These are phyloP conservation scores for Saccharomycopsis capsularis DNA, from an alignment of 805 yeast species.

Conservation along the genomic window DNA sequence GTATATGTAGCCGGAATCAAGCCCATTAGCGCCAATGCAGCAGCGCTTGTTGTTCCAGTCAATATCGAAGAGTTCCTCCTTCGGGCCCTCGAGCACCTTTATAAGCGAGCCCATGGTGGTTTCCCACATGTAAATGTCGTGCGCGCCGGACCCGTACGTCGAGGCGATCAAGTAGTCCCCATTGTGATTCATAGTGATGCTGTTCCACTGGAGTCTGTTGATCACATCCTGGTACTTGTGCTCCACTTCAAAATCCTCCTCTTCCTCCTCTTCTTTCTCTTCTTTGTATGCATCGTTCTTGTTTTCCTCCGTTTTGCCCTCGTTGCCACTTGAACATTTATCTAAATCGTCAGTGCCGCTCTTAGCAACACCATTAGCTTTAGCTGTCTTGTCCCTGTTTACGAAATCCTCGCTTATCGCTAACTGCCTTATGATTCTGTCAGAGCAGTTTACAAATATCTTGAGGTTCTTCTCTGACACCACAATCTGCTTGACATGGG, in stretches of 20 bases:
- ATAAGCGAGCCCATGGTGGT: slow-evolving; percentile 81
- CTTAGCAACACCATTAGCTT: not conserved
- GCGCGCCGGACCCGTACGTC: slow-evolving; percentile 73
- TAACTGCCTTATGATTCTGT: slow-evolving; percentile 63
- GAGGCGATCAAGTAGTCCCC: slow-evolving; percentile 86
- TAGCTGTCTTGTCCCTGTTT: slow-evolving; percentile 21
- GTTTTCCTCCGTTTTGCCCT: slow-evolving; percentile 1
- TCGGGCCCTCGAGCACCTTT: slow-evolving; percentile 84
- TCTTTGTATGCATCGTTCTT: slow-evolving; percentile 14
- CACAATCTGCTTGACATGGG: slow-evolving; percentile 64
- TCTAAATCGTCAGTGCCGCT: not conserved
- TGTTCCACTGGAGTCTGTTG: slow-evolving; percentile 82
- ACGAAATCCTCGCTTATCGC: slow-evolving; percentile 37
- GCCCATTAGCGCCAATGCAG: slow-evolving; percentile 72
- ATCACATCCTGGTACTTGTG: slow-evolving; percentile 88
- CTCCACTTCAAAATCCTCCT: slow-evolving; percentile 54
- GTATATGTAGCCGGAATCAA: slow-evolving; percentile 77
- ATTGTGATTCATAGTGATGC: slow-evolving; percentile 63
- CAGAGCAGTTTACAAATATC: slow-evolving; percentile 70
- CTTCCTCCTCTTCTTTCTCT: slow-evolving; percentile 10
- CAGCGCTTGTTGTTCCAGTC: slow-evolving; percentile 80
- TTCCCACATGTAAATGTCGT: slow-evolving; percentile 90
- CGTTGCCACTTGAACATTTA: too few species aligned
- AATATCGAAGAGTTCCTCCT: slow-evolving; percentile 78
- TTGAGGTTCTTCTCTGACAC: slow-evolving; percentile 51